Percentiles rank a stretch among this genome's conserved stretches.
Evolutionary conservation across 257 asterid species (phyloP).

Genomic region (Capsicum pubescens): DNA sequence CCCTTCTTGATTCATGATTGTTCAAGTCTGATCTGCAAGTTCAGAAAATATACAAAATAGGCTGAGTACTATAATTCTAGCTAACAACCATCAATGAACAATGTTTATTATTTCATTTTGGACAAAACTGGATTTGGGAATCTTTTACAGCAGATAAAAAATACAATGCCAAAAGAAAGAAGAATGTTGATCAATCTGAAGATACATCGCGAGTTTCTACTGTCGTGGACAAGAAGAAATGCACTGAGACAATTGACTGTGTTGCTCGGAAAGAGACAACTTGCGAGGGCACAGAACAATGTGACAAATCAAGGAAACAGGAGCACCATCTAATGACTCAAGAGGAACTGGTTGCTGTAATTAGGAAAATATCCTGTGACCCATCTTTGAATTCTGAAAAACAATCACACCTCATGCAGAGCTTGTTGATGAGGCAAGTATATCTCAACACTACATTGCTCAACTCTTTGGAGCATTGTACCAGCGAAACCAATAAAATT

Average conservation of each 20-base stretch:
- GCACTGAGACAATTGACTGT: conserved; percentile 41
- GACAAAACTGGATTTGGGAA: not conserved
- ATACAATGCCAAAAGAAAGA: conserved; percentile 35
- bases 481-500: not conserved
- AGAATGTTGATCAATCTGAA: conserved; percentile 38
- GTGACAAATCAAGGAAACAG: conserved; percentile 40
- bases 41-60: too few species aligned
- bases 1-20: too few species aligned
- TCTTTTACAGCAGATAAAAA: conserved; percentile 42
- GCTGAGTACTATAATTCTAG: too few species aligned
- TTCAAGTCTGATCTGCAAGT: too few species aligned
- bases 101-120: too few species aligned
- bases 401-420: conserved; percentile 68
- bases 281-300: conserved; percentile 29
- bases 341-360: conserved; percentile 74
- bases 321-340: conserved; percentile 61
- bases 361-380: conserved; percentile 79
- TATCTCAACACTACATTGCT: conserved; percentile 22
- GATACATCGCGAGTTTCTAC: conserved; percentile 38
- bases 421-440: conserved; percentile 73
- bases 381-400: conserved; percentile 59
- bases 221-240: conserved; percentile 48
- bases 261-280: conserved; percentile 39
- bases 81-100: too few species aligned
- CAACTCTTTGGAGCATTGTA: not conserved